phyloP scores from a whole-genome alignment of 108 stramenopile genomes.

The Cyclotella kingstonii region DNA sequence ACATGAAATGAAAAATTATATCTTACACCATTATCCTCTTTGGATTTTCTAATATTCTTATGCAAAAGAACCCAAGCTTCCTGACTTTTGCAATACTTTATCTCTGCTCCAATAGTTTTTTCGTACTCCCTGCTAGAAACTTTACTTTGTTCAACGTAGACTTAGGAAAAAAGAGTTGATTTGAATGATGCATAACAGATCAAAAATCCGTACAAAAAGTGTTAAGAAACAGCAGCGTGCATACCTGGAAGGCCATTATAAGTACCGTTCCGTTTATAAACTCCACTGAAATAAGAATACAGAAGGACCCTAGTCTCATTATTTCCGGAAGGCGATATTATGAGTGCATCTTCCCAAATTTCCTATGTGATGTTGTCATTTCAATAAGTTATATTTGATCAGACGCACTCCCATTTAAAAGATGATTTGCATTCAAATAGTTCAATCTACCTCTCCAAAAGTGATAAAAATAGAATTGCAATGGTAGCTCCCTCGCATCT shows the following conservation, averaged over 20 bases:
- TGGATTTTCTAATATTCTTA: constrained; percentile 6
- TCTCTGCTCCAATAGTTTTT: constrained; percentile 16
- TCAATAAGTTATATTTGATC: too few species aligned
- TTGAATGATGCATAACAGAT: neutral
- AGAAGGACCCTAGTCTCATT: neutral
- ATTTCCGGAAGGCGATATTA: neutral
- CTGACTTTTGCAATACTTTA: constrained; percentile 29
- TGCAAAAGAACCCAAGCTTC: constrained; percentile 35
- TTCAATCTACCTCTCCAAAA: constrained; percentile 3
- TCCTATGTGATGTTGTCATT: constrained; percentile 1
- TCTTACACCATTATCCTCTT: neutral
- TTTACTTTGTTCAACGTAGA: constrained; percentile 35
- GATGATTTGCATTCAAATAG: neutral
- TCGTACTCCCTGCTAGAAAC: neutral
- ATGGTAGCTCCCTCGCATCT: constrained; percentile 9
- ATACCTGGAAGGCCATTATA: constrained; percentile 11
- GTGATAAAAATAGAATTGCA: constrained; percentile 7
- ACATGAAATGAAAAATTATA: neutral
- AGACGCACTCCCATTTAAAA: neutral
- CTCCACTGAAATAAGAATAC: constrained; percentile 40
- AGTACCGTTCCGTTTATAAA: constrained; percentile 25
- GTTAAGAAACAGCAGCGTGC: neutral
- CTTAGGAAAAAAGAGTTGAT: neutral
- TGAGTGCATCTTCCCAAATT: constrained; percentile 28
- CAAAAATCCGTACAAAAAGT: neutral